Conservation (phyloP, 139 green algal species). For the Ettlia oleoabundans region DNA sequence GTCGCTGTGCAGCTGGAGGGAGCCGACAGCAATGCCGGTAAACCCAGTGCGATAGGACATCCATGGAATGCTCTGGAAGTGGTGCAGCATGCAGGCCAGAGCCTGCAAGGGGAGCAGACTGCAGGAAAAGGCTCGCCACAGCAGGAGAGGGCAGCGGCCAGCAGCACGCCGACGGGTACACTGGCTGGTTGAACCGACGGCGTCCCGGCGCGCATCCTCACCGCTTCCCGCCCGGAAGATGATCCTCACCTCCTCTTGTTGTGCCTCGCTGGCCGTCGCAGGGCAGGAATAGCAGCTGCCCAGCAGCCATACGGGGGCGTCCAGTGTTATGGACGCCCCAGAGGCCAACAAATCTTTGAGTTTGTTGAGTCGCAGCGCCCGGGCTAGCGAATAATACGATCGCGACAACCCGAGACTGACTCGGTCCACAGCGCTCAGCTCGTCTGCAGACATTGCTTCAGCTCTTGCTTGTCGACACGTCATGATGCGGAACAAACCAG, state of each 20-base stretch:
- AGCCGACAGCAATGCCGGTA: slow-evolving; percentile 23
- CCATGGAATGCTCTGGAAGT: slow-evolving; percentile 44
- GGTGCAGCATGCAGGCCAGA: slow-evolving; percentile 29
- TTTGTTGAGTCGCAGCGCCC: slow-evolving; percentile 62
- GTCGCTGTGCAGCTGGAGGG: slow-evolving; percentile 72
- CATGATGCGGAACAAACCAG: background rate
- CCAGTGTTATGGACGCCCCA: background rate
- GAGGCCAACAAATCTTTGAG: slow-evolving; percentile 62
- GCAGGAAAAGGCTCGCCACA: background rate
- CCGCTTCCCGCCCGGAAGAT: background rate
- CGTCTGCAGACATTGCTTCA: slow-evolving; percentile 6
- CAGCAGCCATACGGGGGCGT: slow-evolving; percentile 31
- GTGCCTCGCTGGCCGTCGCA: background rate
- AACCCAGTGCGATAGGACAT: slow-evolving; percentile 48
- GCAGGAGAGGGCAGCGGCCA: too few species aligned
- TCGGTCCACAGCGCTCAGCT: slow-evolving; percentile 16
- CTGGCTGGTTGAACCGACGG: background rate
- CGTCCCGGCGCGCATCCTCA: background rate
- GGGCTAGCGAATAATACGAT: slow-evolving; percentile 56
- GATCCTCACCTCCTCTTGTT: slow-evolving; percentile 30
- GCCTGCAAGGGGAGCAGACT: too few species aligned
- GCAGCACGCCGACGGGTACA: too few species aligned
- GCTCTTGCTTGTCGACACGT: background rate
- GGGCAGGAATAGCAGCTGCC: slow-evolving; percentile 19
- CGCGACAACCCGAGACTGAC: slow-evolving; percentile 37